Percentiles rank a stretch among this genome's conserved stretches.
These are phyloP conservation scores for Monilinia laxa DNA, from an alignment of 2,329 filamentous ascomycete genomes.

Conservation along the genomic window DNA sequence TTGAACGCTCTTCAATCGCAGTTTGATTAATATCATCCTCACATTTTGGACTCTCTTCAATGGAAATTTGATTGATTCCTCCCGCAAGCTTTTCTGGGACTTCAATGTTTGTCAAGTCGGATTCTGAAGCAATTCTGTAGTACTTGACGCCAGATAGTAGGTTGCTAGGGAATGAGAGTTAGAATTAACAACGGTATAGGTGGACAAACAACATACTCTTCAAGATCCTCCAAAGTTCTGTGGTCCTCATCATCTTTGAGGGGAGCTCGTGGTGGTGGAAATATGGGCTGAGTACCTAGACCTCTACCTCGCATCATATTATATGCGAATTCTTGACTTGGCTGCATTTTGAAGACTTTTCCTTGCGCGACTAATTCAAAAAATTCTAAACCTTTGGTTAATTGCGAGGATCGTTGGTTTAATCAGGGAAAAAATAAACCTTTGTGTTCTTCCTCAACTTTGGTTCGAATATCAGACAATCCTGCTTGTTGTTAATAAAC, in stretches of 20 bases:
- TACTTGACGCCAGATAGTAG: conserved; percentile 19
- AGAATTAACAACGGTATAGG: not conserved
- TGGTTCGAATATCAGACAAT: conserved; percentile 12
- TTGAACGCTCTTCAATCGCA: not conserved
- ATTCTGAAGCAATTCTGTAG: conserved; percentile 1
- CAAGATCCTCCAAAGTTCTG: not conserved
- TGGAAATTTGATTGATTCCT: not conserved
- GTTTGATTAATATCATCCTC: not conserved
- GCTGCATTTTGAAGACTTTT: conserved; percentile 6
- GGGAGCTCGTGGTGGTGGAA: conserved; percentile 3
- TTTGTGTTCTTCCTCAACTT: conserved; percentile 18
- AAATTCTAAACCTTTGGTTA: conserved; percentile 14
- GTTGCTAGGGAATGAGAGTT: not conserved
- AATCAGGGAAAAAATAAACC: not conserved
- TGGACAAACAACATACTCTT: not conserved
- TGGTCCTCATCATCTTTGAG: not conserved
- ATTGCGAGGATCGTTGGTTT: not conserved
- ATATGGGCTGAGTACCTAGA: conserved; percentile 12
- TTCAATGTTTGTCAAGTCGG: not conserved
- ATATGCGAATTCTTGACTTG: conserved; percentile 17
- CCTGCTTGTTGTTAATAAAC: conserved; percentile 1
- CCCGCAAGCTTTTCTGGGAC: not conserved
- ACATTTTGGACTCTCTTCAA: not conserved
- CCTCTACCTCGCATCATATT: conserved; percentile 22
- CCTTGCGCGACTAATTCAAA: conserved; percentile 7